Conservation (phyloP, 306 rosid species). For the Citrullus colocynthis region DNA sequence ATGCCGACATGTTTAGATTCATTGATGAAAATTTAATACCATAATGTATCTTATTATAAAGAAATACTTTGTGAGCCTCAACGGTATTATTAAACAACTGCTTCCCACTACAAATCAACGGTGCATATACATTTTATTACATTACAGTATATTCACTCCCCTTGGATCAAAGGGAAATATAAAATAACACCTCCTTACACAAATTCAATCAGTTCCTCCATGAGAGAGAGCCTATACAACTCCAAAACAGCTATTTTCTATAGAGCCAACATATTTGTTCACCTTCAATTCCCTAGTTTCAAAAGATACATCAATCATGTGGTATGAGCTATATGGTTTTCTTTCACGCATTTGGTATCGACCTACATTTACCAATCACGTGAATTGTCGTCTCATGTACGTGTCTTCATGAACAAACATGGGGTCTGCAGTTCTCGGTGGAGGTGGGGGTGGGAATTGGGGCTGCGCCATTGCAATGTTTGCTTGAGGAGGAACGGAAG, state of each 20-base stretch:
- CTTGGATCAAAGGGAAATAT: not conserved
- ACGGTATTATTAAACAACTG: not conserved
- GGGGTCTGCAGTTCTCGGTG: constrained; percentile 38
- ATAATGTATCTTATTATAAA: too few relatives aligned
- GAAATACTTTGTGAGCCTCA: too few relatives aligned
- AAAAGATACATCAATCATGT: not conserved
- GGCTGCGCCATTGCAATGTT: constrained; percentile 83
- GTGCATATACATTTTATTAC: not conserved
- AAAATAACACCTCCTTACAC: not conserved
- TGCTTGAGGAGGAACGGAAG: constrained; percentile 37
- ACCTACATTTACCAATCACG: constrained; percentile 26
- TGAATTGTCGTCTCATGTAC: constrained; percentile 61
- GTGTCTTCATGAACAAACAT: constrained; percentile 92
- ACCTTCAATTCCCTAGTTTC: not conserved
- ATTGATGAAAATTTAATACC: too few relatives aligned
- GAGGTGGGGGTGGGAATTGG: constrained; percentile 48
- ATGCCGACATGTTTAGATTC: too few relatives aligned
- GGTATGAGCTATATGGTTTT: not conserved
- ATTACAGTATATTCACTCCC: not conserved
- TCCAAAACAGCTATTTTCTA: not conserved
- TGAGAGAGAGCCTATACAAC: not conserved
- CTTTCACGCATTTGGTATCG: not conserved
- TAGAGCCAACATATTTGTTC: not conserved
- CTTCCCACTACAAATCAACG: not conserved
- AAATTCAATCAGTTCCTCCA: not conserved